A percentile compares a stretch with the other conserved stretches of the same genome.
phyloP scores from a whole-genome alignment of 208 protist genomes.

The Phytomonas francai region DNA sequence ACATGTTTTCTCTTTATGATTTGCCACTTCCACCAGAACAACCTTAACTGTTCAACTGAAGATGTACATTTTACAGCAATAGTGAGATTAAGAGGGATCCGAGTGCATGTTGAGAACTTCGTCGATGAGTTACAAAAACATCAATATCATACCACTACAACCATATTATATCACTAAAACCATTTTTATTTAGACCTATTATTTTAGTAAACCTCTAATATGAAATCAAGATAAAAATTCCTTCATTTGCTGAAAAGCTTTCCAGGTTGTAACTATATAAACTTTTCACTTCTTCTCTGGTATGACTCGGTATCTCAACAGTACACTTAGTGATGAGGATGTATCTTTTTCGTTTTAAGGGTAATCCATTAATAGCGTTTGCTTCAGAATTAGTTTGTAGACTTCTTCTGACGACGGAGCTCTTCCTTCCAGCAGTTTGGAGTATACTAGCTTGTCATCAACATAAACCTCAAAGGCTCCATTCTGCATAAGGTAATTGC shows the following conservation, averaged over 20 bases:
- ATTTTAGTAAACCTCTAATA: neutral
- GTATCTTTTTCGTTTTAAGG: neutral
- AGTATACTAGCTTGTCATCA: constrained; percentile 53
- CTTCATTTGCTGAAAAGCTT: neutral
- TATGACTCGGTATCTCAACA: too few relatives aligned
- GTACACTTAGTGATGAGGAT: too few relatives aligned
- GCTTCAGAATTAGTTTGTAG: constrained; percentile 23
- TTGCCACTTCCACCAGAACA: too few relatives aligned
- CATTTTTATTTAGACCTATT: too few relatives aligned
- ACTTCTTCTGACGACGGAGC: constrained; percentile 24
- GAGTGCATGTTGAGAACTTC: constrained; percentile 4
- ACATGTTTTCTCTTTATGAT: too few relatives aligned
- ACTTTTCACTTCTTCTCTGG: neutral
- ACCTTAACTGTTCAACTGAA: too few relatives aligned
- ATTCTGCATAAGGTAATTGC: constrained; percentile 28
- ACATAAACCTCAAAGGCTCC: constrained; percentile 71
- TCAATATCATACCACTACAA: neutral
- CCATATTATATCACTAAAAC: neutral
- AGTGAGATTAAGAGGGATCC: too few relatives aligned
- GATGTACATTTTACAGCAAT: too few relatives aligned
- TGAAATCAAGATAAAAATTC: constrained; percentile 4
- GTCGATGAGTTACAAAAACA: constrained; percentile 8
- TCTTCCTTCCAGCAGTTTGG: constrained; percentile 39
- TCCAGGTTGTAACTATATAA: neutral
- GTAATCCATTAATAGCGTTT: constrained; percentile 30